A percentile compares a stretch with the other conserved stretches of the same genome.
These are phyloP conservation scores for Vanilla planifolia DNA, from an alignment of 106 monocot genomes.

Conservation along the genomic window DNA sequence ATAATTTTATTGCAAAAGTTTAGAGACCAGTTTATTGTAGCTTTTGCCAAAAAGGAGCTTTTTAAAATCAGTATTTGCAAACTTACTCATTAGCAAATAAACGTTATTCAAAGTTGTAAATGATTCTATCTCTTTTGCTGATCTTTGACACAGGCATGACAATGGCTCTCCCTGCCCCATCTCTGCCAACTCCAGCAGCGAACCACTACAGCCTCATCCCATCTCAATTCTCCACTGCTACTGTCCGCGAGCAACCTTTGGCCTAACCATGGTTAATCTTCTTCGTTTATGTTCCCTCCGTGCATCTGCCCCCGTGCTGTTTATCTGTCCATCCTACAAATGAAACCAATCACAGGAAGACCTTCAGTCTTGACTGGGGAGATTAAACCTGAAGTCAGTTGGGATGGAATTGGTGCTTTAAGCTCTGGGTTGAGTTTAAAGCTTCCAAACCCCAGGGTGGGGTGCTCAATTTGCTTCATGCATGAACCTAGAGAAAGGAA, in stretches of 20 bases:
- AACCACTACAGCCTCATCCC: constrained; percentile 47
- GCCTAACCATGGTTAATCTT: constrained; percentile 48
- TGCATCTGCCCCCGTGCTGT: background rate
- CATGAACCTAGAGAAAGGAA: background rate
- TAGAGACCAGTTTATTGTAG: no score
- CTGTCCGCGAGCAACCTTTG: constrained; percentile 40
- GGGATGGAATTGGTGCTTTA: background rate
- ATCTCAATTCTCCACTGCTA: constrained; percentile 30
- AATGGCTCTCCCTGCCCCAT: constrained; percentile 40
- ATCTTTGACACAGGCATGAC: constrained; percentile 62
- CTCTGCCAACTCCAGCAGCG: constrained; percentile 30
- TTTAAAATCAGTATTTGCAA: no score
- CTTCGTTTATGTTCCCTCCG: constrained; percentile 1
- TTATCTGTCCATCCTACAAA: background rate
- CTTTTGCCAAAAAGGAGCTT: no score
- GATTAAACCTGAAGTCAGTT: background rate
- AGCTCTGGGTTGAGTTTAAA: constrained; percentile 9
- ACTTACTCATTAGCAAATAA: no score
- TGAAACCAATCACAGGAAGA: background rate
- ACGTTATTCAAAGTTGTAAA: no score
- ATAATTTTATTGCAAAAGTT: no score
- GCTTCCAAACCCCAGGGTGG: constrained; percentile 8
- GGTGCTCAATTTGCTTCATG: background rate
- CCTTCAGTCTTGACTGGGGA: background rate
- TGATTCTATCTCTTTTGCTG: no score